These are phyloP conservation scores for Fomitopsis betulina DNA, from an alignment of 1,284 basidiomycete species.

Conservation along the genomic window DNA sequence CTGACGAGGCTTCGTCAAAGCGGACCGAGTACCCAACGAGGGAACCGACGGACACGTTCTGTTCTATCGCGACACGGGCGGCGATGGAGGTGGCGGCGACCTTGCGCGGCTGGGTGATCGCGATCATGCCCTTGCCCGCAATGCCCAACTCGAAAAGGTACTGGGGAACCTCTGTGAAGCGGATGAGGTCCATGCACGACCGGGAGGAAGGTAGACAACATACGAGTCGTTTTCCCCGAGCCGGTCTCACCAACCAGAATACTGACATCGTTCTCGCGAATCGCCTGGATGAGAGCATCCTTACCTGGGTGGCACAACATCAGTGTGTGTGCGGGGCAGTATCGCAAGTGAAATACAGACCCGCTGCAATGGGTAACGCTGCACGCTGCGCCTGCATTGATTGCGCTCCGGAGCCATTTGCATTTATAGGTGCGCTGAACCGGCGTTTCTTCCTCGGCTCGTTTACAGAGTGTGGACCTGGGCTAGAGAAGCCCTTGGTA, in stretches of 20 bases:
- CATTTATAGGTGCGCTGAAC: conserved; percentile 3
- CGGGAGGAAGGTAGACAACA: conserved; percentile 24
- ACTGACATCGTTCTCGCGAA: conserved; percentile 80
- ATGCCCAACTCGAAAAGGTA: conserved; percentile 77
- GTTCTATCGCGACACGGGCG: conserved; percentile 83
- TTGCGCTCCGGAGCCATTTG: conserved; percentile 7
- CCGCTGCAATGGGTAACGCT: conserved; percentile 76
- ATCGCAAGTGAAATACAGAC: conserved; percentile 29
- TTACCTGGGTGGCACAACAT: conserved; percentile 44
- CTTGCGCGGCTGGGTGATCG: conserved; percentile 89
- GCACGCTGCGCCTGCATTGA: conserved; percentile 56
- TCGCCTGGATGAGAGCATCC: conserved; percentile 70
- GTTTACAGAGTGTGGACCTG: conserved; percentile 6
- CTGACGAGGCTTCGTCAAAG: conserved; percentile 81
- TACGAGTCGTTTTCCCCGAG: conserved; percentile 96
- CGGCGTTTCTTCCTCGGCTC: conserved; percentile 17
- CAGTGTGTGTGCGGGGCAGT: background rate
- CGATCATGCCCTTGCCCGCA: conserved; percentile 65
- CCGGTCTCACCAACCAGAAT: conserved; percentile 96
- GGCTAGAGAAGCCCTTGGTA: conserved; percentile 4
- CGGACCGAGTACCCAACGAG: conserved; percentile 93
- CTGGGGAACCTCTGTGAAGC: conserved; percentile 76
- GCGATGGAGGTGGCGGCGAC: conserved; percentile 95
- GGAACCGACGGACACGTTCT: conserved; percentile 63
- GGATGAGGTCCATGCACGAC: background rate